Evolutionary conservation across 2,329 filamentous ascomycete genomes (phyloP).

Genomic region (Teratosphaeria nubilosa): DNA sequence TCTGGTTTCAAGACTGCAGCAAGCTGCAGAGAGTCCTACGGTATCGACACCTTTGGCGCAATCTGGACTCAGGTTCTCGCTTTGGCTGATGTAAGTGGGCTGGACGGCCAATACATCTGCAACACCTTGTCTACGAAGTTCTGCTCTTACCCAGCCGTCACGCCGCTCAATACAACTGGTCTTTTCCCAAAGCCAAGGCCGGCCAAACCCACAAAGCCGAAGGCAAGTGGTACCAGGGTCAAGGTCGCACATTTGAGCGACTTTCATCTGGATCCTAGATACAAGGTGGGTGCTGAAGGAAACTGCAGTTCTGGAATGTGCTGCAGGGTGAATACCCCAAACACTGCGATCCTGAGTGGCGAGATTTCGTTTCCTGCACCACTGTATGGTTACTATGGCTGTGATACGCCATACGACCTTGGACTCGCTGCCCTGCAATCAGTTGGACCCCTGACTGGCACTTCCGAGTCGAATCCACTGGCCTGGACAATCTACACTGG

Average conservation of each 20-base stretch:
- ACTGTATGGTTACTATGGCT: conserved; percentile 45
- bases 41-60: conserved; percentile 40
- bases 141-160: conserved; percentile 38
- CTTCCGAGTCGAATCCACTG: conserved; percentile 32
- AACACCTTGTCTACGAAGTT: conserved; percentile 32
- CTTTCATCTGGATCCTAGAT: conserved; percentile 45
- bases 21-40: conserved; percentile 40
- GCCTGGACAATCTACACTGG: conserved; percentile 49
- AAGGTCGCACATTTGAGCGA: conserved; percentile 49
- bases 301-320: conserved; percentile 44
- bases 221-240: conserved; percentile 42
- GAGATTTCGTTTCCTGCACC: conserved; percentile 36
- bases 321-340: conserved; percentile 37
- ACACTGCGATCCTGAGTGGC: conserved; percentile 25
- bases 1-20: conserved; percentile 38
- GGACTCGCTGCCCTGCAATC: conserved; percentile 47
- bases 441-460: conserved; percentile 45
- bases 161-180: conserved; percentile 34
- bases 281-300: conserved; percentile 43
- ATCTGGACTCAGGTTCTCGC: conserved; percentile 50
- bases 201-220: conserved; percentile 31
- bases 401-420: conserved; percentile 50
- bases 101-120: conserved; percentile 50
- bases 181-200: conserved; percentile 29
- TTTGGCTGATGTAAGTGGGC: conserved; percentile 42